Evolutionary conservation across 2,329 filamentous ascomycete genomes (phyloP).

Genomic region (Plenodomus tracheiphilus): DNA sequence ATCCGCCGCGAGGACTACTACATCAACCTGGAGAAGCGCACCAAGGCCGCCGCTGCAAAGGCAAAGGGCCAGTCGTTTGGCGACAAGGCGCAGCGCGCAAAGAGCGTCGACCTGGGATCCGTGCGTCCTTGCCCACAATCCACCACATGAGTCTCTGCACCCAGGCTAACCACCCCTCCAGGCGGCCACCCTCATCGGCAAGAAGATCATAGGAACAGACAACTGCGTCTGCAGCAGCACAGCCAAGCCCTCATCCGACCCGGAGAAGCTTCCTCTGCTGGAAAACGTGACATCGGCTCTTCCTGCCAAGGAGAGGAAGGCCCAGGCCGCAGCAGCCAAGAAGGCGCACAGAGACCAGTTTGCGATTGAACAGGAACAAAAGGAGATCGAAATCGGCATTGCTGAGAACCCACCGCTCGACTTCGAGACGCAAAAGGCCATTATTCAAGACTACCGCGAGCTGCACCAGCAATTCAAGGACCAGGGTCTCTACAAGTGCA

Average conservation of each 20-base stretch:
- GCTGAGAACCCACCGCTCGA: conserved; percentile 57
- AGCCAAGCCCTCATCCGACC: conserved; percentile 14
- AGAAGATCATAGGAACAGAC: conserved; percentile 27
- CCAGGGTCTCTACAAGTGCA: conserved; percentile 62
- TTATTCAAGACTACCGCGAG: conserved; percentile 58
- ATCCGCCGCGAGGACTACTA: conserved; percentile 56
- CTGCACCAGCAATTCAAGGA: conserved; percentile 60
- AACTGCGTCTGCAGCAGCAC: conserved; percentile 26
- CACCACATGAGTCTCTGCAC: conserved; percentile 7
- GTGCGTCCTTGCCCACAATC: conserved; percentile 22
- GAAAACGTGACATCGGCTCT: conserved; percentile 8
- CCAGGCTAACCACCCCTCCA: conserved; percentile 22
- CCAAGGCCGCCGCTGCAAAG: conserved; percentile 4
- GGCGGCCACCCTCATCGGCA: conserved; percentile 31
- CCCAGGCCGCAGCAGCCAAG: conserved; percentile 13
- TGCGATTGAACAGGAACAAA: conserved; percentile 39
- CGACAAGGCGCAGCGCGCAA: conserved; percentile 16
- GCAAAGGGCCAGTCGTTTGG: neutral
- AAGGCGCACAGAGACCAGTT: conserved; percentile 32
- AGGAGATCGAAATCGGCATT: conserved; percentile 44
- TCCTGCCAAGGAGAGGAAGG: neutral
- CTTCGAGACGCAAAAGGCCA: conserved; percentile 57
- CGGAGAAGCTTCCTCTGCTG: conserved; percentile 28
- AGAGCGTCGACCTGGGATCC: conserved; percentile 34
- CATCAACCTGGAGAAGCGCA: conserved; percentile 24